Percentiles rank a stretch among this genome's conserved stretches.
Conservation (phyloP, 495 filamentous ascomycete species). For the Hypoxylon fuscum region DNA sequence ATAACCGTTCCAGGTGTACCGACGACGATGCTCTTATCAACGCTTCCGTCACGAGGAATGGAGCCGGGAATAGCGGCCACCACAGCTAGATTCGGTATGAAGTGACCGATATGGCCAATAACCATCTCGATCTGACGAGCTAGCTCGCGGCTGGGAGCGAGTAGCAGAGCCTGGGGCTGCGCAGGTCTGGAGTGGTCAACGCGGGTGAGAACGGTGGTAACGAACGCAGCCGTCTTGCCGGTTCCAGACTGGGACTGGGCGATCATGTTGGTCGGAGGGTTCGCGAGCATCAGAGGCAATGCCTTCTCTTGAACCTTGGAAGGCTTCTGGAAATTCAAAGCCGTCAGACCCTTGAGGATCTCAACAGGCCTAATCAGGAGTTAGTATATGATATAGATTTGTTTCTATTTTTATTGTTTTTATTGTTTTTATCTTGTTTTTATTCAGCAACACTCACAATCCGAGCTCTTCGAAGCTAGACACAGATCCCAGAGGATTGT, state of each 20-base stretch:
- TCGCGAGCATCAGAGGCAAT: conserved; percentile 81
- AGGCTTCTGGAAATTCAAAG: conserved; percentile 91
- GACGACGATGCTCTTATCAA: conserved; percentile 80
- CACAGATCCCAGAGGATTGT: conserved; percentile 86
- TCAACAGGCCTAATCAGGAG: conserved; percentile 46
- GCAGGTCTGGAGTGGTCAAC: conserved; percentile 72
- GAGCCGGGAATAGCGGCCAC: conserved; percentile 84
- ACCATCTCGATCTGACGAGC: conserved; percentile 94
- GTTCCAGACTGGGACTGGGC: conserved; percentile 98
- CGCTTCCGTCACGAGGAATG: conserved; percentile 64
- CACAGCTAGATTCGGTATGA: conserved; percentile 74
- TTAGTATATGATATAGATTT: conserved; percentile 18
- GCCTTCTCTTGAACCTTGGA: conserved; percentile 97
- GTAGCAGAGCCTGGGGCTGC: conserved; percentile 83
- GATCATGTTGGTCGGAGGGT: conserved; percentile 91
- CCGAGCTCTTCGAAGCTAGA: conserved; percentile 87
- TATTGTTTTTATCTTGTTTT: too few relatives aligned
- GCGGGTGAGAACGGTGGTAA: conserved; percentile 87
- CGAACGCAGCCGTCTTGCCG: conserved; percentile 97
- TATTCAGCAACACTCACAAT: conserved; percentile 69
- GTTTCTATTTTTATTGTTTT: conserved; percentile 10
- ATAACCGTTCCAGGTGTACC: conserved; percentile 94
- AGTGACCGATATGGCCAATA: conserved; percentile 80
- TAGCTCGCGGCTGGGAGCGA: conserved; percentile 93
- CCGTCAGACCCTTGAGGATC: conserved; percentile 67